Evolutionary conservation across 305 asterid genomes (phyloP).

Genomic region (Solanum hybrid): DNA sequence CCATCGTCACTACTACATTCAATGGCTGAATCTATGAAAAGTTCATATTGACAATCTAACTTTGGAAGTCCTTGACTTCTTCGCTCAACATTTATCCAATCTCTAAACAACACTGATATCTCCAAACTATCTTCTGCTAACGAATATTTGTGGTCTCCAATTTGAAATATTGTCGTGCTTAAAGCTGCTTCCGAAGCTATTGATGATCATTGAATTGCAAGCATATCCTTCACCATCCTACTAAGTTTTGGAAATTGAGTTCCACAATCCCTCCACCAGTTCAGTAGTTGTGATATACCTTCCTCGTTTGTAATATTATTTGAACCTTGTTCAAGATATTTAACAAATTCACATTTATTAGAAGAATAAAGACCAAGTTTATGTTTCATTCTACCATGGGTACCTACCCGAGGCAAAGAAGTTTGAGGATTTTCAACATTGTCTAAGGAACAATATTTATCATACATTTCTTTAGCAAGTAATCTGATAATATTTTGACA

Average conservation of each 20-base stretch:
- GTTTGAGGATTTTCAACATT: neutral
- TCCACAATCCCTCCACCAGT: neutral
- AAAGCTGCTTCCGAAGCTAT: too few species aligned
- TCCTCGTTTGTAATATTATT: neutral
- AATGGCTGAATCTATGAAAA: too few species aligned
- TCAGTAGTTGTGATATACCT: neutral
- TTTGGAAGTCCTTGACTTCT: too few species aligned
- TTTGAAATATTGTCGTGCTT: too few species aligned
- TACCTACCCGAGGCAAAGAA: neutral
- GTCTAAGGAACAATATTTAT: neutral
- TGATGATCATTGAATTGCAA: neutral
- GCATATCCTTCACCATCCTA: neutral
- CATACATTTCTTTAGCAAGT: neutral
- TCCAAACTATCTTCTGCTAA: neutral
- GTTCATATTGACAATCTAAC: too few species aligned
- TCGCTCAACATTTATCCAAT: neutral
- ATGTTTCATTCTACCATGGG: too few species aligned
- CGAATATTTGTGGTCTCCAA: neutral
- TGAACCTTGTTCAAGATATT: neutral
- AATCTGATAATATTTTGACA: neutral
- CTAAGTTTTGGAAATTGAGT: neutral
- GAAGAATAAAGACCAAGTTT: neutral
- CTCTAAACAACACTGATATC: neutral
- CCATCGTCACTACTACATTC: too few species aligned
- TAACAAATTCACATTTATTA: neutral